Base-by-base conservation (phyloP, 2,329 filamentous ascomycete species). In the Clathrospora elynae region DNA sequence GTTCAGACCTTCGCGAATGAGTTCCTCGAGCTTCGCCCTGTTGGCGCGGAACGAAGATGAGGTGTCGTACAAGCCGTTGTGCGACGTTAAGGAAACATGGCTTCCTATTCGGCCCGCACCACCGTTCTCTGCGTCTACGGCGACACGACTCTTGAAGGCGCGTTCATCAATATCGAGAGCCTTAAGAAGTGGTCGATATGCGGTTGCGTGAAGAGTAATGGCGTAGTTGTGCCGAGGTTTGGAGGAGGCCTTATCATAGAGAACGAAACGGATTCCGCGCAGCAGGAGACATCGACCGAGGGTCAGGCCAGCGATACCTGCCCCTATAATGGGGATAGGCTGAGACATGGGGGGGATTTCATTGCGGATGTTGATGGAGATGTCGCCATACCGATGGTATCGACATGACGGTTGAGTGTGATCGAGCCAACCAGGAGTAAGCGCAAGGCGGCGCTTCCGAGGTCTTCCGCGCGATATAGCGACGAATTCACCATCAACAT, bases 261-360 rank as follows among this genome's bases (percentile, higher is more conserved):
- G 29, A 3, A 61, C 46, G 5, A 51, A 12, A 42, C 48, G 23
- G 11, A 73, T 69, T 8, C 62, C 64, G 14, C 55, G 60, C 7
- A 62, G 47, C 7, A 55, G 57, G 5, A 75, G 62, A 42, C 58
- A 65, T 29, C 62, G 64, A 6, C 57, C 65, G 1, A 78, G 61
- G 0, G 70, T 68, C 8, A 77, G 64, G 4, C 75, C 75, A 9
- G 71, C 67, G 11, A 77, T 62, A 5, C 75, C 76, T 10, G 73
- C 74, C 8, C 75, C 75, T 31, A 77, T 54, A 25, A 78, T 70
- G 14, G 41, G 9, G n/a, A 49, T 45, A 3, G 35, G 42, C 8
- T 36, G 58, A 64, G 42, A 66, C 75, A 66, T 53, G 61, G 62
- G n/a, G n/a, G n/a, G 45, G 16, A 5, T 14, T 35, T 16, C 10